Evolutionary conservation across 164 flowering plant genomes (phyloP).

Genomic region (Chloranthus sessilifolius): DNA sequence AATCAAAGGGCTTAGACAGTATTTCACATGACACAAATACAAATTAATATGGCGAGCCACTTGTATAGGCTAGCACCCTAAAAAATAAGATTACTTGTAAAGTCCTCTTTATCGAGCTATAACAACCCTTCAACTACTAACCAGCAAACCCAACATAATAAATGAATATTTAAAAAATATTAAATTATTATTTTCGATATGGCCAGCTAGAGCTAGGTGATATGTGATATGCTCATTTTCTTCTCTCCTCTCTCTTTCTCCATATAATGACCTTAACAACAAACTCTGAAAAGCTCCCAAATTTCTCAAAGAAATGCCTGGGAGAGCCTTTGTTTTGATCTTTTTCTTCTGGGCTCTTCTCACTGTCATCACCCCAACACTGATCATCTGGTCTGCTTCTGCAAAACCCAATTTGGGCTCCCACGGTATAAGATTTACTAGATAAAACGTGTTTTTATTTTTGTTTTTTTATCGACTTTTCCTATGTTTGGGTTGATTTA

Average conservation of each 20-base stretch:
- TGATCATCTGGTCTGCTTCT: conserved; percentile 49
- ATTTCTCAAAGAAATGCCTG: conserved; percentile 33
- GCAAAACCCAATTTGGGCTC: conserved; percentile 26
- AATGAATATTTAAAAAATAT: neutral
- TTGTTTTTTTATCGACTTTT: neutral
- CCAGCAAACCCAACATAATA: conserved; percentile 5
- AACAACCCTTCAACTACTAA: conserved; percentile 51
- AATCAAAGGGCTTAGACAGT: too few species aligned
- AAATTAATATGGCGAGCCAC: neutral
- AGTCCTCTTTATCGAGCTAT: neutral
- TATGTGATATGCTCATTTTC: neutral
- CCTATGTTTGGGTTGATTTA: neutral
- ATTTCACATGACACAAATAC: neutral
- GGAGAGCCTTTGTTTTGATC: conserved; percentile 47
- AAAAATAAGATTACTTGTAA: neutral
- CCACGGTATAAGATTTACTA: conserved; percentile 23
- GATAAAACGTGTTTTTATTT: neutral
- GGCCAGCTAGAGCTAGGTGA: conserved; percentile 22
- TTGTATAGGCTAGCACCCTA: neutral
- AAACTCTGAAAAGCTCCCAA: too few species aligned
- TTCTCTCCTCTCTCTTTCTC: neutral
- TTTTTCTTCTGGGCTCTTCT: conserved; percentile 69
- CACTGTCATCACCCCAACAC: conserved; percentile 72
- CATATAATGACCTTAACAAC: neutral
- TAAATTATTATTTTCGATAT: neutral